Conservation (phyloP, 176 grass and related monocot species). For the Zea mays region Zm-B73-REFERENCE-NAM-5.0 NC_050105.1:2225001-2225500, state of each 20-base stretch:
- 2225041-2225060: too few species aligned
- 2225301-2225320: conserved; percentile 8
- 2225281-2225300: too few species aligned
- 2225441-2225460: conserved; percentile 33
- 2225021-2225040: too few species aligned
- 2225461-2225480: conserved; percentile 46
- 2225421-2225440: background rate
- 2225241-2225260: conserved; percentile 6
- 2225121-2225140: conserved; percentile 92
- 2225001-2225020: too few species aligned
- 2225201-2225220: conserved; percentile 81
- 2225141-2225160: conserved; percentile 68
- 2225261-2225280: background rate
- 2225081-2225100: too few species aligned
- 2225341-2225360: background rate
- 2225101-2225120: conserved; percentile 90
- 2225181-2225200: conserved; percentile 72
- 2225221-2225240: conserved; percentile 91
- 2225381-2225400: background rate
- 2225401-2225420: background rate
- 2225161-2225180: conserved; percentile 44
- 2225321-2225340: background rate
- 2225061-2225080: too few species aligned
- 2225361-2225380: background rate
- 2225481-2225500: conserved; percentile 20